Conservation (phyloP, 148 eudicot genomes). For the Cornus kousa region DNA sequence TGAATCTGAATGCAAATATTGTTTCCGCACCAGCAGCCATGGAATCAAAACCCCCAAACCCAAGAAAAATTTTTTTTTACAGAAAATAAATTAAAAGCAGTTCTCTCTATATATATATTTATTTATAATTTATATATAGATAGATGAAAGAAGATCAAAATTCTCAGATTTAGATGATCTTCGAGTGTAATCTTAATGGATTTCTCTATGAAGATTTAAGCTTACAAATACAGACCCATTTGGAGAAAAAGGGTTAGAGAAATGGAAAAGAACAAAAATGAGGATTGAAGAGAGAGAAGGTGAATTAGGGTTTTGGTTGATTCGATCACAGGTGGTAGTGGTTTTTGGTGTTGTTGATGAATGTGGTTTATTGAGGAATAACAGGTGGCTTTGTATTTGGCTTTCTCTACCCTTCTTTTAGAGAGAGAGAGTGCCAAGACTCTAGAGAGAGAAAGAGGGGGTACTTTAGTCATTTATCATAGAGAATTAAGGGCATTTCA, state of each 20-base stretch:
- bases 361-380: conserved; percentile 18
- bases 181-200: not conserved
- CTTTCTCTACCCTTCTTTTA: conserved; percentile 9
- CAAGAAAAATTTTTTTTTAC: not conserved
- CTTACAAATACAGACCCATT: conserved; percentile 31
- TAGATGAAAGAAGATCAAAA: conserved; percentile 11
- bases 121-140: not conserved
- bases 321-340: conserved; percentile 14
- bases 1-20: no score
- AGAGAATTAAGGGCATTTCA: no score
- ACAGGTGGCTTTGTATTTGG: conserved; percentile 15
- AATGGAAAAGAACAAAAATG: conserved; percentile 13
- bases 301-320: conserved; percentile 14
- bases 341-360: conserved; percentile 24
- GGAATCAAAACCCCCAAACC: conserved; percentile 29
- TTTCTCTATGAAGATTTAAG: not conserved
- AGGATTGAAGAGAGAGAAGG: not conserved
- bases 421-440: not conserved
- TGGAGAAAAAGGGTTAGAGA: conserved; percentile 13
- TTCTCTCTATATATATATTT: not conserved
- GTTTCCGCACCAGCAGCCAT: conserved; percentile 41
- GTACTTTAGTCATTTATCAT: no score
- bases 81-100: not conserved
- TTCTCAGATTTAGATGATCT: conserved; percentile 20
- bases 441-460: not conserved